Evolutionary conservation across 2,329 filamentous ascomycete species (phyloP), one percentile per base, ranked within the genome.

Genomic region (Neonectria sp.): DNA sequence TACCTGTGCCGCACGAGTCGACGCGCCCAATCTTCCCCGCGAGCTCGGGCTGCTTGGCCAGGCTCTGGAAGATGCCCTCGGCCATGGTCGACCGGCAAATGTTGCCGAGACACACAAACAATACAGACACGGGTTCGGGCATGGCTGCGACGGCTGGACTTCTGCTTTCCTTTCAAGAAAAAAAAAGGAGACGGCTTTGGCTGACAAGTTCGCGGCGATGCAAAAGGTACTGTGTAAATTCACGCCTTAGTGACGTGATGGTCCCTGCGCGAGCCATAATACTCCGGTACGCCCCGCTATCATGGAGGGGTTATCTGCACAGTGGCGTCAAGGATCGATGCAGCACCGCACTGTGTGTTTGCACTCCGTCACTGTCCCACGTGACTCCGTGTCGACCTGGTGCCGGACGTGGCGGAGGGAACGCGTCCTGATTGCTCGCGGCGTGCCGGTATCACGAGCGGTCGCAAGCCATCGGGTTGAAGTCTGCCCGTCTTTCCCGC

Each of bases 31-130:
- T 90, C 67, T 85, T 83, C 53, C 82, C 84, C 74, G 87, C 84
- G 76, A 90, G 90, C 27, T 88, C 85, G 53, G 88, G 82, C 73
- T 91, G 88, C 72, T 88, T 86, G 46, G 88, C 87, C 46, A 96
- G 83, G 67, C 91, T 89, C 65, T 90, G 90, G 83, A 99, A 98
- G 71, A 97, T 93, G 56, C 93, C 96, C 85, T 98, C 95, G 52
- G 95, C 94, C 96, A 99, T 98, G 35, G 96, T 93, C 8, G 95
- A 97, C 68, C 89, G 87, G 79, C 95, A 99, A 77, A 98, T 98
- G 82, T 99, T 99, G 80, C 96, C 96, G 37, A 98, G 88, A 82
- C 96, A 99, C 74, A 98, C 95, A 79, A 98, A 98, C 59, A 98
- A 89, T 43, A 98, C 92, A 3, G 92, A 95, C 61, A 93, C 72